Evolutionary conservation across 805 yeast genomes (phyloP), one percentile per base, ranked within the genome.

Genomic region (Metschnikowia cubensis): DNA sequence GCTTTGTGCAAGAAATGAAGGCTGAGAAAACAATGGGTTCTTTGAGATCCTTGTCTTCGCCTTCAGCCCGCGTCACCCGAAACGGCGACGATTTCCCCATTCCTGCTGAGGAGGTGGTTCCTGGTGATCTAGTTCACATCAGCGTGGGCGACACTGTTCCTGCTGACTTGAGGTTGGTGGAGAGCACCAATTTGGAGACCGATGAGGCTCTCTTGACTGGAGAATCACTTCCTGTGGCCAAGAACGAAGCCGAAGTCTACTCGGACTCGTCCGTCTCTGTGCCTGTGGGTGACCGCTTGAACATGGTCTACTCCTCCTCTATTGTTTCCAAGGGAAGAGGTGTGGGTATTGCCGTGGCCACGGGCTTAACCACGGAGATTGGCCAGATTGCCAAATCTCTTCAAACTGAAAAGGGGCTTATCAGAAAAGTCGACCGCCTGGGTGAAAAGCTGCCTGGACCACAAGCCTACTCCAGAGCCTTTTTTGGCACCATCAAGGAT

Each of bases 11-110:
- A 65, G 92, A 86, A 62, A 75, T 73, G 61, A 82, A 80, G 55
- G 92, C 94, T 1, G 90, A 86, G 55, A 79, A 84, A 61, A 87
- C 92, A 1, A 87, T 86, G 89, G 87, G 84, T 35, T 83, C 90
- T 0, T 75, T 86, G 38, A 76, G 81, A 53, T 76, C 83, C 0
- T 73, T 87, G 47, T 76, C 86, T 47, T 82, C 89, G 2, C 89
- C 92, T 3, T 78, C 84, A 2, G 91, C 94, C 0, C 69, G 77
- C 37, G 89, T 82, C 21, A 73, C 81, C 39, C 75, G 94, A 64
- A 71, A 80, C 56, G 88, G 87, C 34, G 57, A 53, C 22, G 82
- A 80, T 50, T 58, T 63, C 15, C 78, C 84, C 2, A 73, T 86
- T 33, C 78, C 85, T 4, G 81, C 89, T 0, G 79, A 75, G 48